These are phyloP conservation scores for Blastobotrys americana DNA, from an alignment of 805 yeast species.

Conservation along the genomic window DNA sequence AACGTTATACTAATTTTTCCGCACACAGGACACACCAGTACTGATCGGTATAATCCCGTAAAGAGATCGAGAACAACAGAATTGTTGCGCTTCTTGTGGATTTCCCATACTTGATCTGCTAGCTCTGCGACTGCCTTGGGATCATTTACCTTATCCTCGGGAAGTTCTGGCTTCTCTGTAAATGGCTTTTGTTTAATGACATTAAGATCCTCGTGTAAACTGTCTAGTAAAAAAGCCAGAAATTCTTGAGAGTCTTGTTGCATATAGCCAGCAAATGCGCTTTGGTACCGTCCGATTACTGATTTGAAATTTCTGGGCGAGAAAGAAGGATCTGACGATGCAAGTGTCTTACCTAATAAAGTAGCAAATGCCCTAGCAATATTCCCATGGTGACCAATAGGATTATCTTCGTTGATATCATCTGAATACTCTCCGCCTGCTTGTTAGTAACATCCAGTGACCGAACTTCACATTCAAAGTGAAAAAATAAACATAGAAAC, in stretches of 20 bases:
- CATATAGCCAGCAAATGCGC: slow-evolving; percentile 69
- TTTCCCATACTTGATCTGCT: slow-evolving; percentile 73
- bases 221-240: slow-evolving; percentile 78
- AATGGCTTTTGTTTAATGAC: slow-evolving; percentile 76
- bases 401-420: slow-evolving; percentile 71
- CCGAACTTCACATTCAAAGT: too few species aligned
- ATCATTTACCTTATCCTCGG: slow-evolving; percentile 53
- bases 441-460: too few species aligned
- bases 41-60: slow-evolving; percentile 85
- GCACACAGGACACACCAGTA: slow-evolving; percentile 83
- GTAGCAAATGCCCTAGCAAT: slow-evolving; percentile 71
- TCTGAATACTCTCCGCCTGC: slow-evolving; percentile 43
- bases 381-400: slow-evolving; percentile 78
- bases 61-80: slow-evolving; percentile 79
- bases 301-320: slow-evolving; percentile 74
- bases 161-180: slow-evolving; percentile 75
- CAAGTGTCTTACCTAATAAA: slow-evolving; percentile 43
- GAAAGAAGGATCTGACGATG: slow-evolving; percentile 21
- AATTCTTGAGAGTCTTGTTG: slow-evolving; percentile 96
- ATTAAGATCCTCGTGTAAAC: slow-evolving; percentile 87
- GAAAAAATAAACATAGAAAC: too few species aligned
- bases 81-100: slow-evolving; percentile 73
- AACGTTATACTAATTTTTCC: slow-evolving; percentile 74
- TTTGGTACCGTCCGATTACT: slow-evolving; percentile 70
- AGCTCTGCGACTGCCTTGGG: slow-evolving; percentile 42